Base-by-base conservation (phyloP, 2,329 filamentous ascomycete genomes). In the Trichoderma breve region DNA sequence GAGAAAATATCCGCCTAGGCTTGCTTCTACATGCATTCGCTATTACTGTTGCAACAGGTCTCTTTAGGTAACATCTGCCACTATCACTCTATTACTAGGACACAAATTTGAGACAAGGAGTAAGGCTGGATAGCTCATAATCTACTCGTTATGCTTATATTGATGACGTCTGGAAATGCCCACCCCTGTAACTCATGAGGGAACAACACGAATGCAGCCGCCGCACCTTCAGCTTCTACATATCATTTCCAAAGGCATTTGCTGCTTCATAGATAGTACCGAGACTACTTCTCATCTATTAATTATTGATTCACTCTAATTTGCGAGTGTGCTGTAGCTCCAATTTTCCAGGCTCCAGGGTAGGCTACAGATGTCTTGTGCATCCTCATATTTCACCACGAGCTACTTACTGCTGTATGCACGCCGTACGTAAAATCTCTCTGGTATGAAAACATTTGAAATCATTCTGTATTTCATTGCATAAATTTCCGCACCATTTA, bases 161-260 rank as follows among this genome's bases (percentile, higher is more conserved):
- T 3, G 7, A 43, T 43, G 36, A 43, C 36, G 18, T n/a, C 15
- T 1, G 12, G 4, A 12, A 6, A 24, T 11, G 9, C 5, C 21
- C 4, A 24, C 2, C 11, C 6, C 9, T 12, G n/a, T 21, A 12
- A 14, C n/a, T 11, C n/a, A 24, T 51, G 9, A 14, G 12, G n/a
- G 47, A 21, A 24, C 47, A 3, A 24, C 1, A 24, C 0, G 5
- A 24, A 24, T 14, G 3, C 0, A 0, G 11, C 5, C 11, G 14
- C 11, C 9, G 2, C 11, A 14, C 5, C 1, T 51, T 21, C 1
- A 11, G n/a, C n/a, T 51, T 51, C n/a, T 1, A 51, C 9, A 6
- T 21, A 24, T 24, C 3, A 24, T 53, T 8, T 36, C 3, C 5
- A 24, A 53, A 53, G n/a, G 11, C 5, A 24, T 24, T 24, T 53